Percentiles rank a stretch among this genome's conserved stretches.
phyloP scores from a whole-genome alignment of 1,139 yeast species.

The Pneumocystis sp. region DNA sequence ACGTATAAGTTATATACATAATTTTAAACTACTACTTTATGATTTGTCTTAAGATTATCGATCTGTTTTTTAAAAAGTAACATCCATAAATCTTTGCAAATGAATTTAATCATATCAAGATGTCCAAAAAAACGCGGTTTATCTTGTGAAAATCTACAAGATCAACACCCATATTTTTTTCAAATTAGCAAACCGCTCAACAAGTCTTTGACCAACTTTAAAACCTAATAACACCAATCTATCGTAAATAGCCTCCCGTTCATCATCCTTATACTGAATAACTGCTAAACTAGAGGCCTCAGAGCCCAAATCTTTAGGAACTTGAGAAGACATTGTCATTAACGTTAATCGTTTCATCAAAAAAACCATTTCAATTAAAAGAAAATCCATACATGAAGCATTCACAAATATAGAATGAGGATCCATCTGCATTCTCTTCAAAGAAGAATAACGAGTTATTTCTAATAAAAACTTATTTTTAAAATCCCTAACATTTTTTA shows the following conservation, averaged over 20 bases:
- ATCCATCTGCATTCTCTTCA: conserved; percentile 6
- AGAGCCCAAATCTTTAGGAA: conserved; percentile 9
- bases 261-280: conserved; percentile 7
- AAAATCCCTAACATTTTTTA: background rate
- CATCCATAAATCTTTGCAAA: conserved; percentile 86
- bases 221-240: conserved; percentile 59
- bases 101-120: conserved; percentile 73
- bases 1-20: background rate
- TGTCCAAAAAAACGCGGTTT: conserved; percentile 41
- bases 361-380: conserved; percentile 65
- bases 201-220: conserved; percentile 55
- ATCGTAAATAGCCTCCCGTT: conserved; percentile 38
- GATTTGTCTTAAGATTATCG: conserved; percentile 84
- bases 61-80: conserved; percentile 68
- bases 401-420: conserved; percentile 27
- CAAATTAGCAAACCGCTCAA: conserved; percentile 30
- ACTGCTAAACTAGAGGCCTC: conserved; percentile 10
- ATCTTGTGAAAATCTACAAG: conserved; percentile 39
- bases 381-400: conserved; percentile 39
- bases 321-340: conserved; percentile 20
- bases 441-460: background rate
- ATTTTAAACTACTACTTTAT: conserved; percentile 35
- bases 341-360: conserved; percentile 39
- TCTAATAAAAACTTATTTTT: background rate
- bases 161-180: background rate